Evolutionary conservation across 176 grass and related monocot genomes (phyloP).

Genomic region (Triticum dicoccoides): DNA sequence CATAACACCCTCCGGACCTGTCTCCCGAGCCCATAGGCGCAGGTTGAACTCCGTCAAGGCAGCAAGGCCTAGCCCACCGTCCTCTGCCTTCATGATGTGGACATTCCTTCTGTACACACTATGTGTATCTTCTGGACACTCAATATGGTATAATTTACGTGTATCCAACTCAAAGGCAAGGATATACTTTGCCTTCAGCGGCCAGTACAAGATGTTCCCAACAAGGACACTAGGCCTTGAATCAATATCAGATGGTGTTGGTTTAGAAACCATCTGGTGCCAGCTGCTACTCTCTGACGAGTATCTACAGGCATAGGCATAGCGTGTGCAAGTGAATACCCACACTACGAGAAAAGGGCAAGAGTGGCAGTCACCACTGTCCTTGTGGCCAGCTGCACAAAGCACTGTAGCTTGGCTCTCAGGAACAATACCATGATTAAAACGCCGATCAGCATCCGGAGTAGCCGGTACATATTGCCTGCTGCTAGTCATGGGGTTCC

Average conservation of each 20-base stretch:
- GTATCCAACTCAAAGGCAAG: conserved; percentile 20
- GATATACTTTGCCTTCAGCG: conserved; percentile 30
- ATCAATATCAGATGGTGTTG: conserved; percentile 22
- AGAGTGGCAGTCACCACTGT: conserved; percentile 9
- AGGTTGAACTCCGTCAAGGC: conserved; percentile 19
- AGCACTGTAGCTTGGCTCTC: conserved; percentile 25
- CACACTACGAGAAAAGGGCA: conserved; percentile 27
- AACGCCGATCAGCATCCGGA: conserved; percentile 18
- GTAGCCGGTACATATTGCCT: background rate
- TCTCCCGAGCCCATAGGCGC: conserved; percentile 19
- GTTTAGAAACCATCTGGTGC: background rate
- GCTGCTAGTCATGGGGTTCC: conserved; percentile 18
- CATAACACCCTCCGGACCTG: background rate
- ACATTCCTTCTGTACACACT: conserved; percentile 34
- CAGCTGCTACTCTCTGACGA: conserved; percentile 18
- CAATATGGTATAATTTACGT: conserved; percentile 23
- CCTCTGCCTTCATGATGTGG: conserved; percentile 36
- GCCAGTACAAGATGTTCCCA: conserved; percentile 30
- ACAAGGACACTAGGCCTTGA: conserved; percentile 38
- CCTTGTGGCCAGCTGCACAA: conserved; percentile 16
- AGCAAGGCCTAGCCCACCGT: conserved; percentile 31
- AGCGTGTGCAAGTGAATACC: conserved; percentile 10
- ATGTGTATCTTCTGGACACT: conserved; percentile 35
- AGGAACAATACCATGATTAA: conserved; percentile 25
- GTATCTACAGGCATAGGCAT: conserved; percentile 32